Evolutionary conservation across 2,329 filamentous ascomycete species (phyloP).

Genomic region (Epicoccum sorghinum): DNA sequence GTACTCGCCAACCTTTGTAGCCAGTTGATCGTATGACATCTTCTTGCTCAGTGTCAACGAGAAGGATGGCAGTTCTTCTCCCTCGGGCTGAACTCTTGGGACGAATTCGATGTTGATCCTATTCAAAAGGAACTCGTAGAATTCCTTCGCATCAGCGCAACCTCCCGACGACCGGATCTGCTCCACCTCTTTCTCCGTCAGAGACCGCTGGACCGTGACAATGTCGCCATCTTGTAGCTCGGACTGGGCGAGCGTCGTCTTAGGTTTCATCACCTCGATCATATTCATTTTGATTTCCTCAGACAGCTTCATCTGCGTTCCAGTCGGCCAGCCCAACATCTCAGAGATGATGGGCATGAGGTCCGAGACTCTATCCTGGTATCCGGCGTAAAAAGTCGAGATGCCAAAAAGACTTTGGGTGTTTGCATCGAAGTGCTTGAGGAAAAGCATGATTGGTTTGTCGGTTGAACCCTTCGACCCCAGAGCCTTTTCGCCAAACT

Average conservation of each 20-base stretch:
- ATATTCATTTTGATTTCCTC: constrained; percentile 99
- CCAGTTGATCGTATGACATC: constrained; percentile 86
- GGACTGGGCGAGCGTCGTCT: constrained; percentile 84
- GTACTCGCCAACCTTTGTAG: constrained; percentile 80
- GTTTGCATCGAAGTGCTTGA: constrained; percentile 88
- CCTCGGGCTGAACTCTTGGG: constrained; percentile 62
- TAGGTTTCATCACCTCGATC: constrained; percentile 93
- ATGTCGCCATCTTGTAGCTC: constrained; percentile 98
- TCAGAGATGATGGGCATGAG: constrained; percentile 77
- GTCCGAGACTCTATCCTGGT: constrained; percentile 86
- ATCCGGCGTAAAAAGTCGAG: constrained; percentile 85
- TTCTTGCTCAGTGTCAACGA: constrained; percentile 82
- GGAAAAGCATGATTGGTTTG: constrained; percentile 77
- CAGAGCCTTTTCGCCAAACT: constrained; percentile 71
- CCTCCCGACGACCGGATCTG: constrained; percentile 49
- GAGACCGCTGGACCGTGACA: constrained; percentile 83
- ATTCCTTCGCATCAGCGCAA: constrained; percentile 75
- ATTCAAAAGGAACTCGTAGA: constrained; percentile 92
- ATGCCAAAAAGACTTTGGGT: constrained; percentile 76
- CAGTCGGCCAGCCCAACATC: constrained; percentile 85
- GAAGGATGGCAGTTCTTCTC: constrained; percentile 69
- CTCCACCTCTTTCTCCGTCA: constrained; percentile 55
- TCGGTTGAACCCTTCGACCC: constrained; percentile 59
- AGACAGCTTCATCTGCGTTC: constrained; percentile 74
- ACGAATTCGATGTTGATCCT: constrained; percentile 80